Base-by-base conservation (phyloP, 2,329 filamentous ascomycete species). In the Aspergillus felis region DNA sequence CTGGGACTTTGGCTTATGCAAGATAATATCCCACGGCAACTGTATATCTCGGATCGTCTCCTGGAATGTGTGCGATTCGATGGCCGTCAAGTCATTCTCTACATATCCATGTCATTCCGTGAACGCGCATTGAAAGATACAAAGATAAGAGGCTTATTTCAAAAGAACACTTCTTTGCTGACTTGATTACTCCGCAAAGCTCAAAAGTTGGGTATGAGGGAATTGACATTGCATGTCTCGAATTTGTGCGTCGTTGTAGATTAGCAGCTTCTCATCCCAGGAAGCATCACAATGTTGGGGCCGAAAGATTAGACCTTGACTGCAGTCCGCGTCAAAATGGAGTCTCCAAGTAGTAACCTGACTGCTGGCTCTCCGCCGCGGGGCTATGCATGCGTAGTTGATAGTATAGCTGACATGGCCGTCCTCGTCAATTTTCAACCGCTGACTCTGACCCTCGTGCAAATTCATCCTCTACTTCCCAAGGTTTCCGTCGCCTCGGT, bases 401-500 rank as follows among this genome's bases (percentile, higher is more conserved):
- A 24, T 22, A 47, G 12, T 27, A 27, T 27, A 27, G 24, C 22
- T 14, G 22, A 47, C n/a, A 25, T 25, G n/a, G 22, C 44, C 14
- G 22, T 47, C 14, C 12, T 24, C 24, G 44, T 14, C 44, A 24
- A 20, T 24, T 14, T 7, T 24, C 12, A 46, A 25, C 29, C 55
- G 24, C 38, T 28, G 28, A 49, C 27, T 54, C 25, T 47, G 50
- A 29, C n/a, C 28, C 25, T 41, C 55, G 27, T 28, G 35, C 24
- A 35, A 50, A 55, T 54, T 54, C 52, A 58, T 72, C 73, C 17
- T 84, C 80, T 65, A 81, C 89, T 77, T 96, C 92, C 92, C 92
- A 97, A 1, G 92, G 92, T 74, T 89, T 89, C 68, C 76, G 81
- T 64, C 86, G 79, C 64, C 74, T 78, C n/a, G 77, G 68, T 24